Conservation (phyloP, 805 yeast species). For the Yarrowia sp. region DNA sequence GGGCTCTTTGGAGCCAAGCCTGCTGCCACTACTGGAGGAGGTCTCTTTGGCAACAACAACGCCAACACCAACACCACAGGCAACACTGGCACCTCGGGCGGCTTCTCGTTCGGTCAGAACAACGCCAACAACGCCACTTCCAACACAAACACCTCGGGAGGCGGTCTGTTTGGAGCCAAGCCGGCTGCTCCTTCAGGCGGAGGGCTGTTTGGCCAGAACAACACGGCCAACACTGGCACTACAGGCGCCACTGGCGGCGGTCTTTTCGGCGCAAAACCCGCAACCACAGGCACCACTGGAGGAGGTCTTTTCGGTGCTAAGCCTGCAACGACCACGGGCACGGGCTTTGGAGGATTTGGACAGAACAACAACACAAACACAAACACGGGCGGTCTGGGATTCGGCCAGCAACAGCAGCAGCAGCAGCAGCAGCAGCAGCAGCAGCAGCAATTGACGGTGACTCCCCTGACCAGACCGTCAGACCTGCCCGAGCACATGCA, state of each 20-base stretch:
- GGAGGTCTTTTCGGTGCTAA: slow-evolving; percentile 34
- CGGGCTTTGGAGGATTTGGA: slow-evolving; percentile 19
- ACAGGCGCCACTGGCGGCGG: slow-evolving; percentile 34
- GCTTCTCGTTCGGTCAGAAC: slow-evolving; percentile 30
- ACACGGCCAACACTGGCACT: not conserved
- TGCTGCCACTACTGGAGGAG: slow-evolving; percentile 30
- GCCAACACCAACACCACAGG: too few relatives aligned
- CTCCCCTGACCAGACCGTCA: slow-evolving; percentile 57
- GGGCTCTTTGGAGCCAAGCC: too few relatives aligned
- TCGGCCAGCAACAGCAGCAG: slow-evolving; percentile 28
- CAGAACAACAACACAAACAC: slow-evolving; percentile 26
- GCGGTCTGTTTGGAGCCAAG: slow-evolving; percentile 30
- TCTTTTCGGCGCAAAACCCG: slow-evolving; percentile 33
- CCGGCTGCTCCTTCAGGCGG: slow-evolving; percentile 19
- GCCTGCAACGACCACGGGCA: slow-evolving; percentile 17
- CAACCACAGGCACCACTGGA: slow-evolving; percentile 27
- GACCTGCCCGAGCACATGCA: slow-evolving; percentile 56
- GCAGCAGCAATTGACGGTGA: slow-evolving; percentile 40
- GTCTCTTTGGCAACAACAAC: slow-evolving; percentile 39
- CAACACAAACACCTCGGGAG: slow-evolving; percentile 29
- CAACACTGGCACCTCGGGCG: slow-evolving; percentile 29
- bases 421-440: slow-evolving; percentile 32
- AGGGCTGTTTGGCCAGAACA: slow-evolving; percentile 29
- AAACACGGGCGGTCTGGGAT: slow-evolving; percentile 5
- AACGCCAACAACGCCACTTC: slow-evolving; percentile 28